These are phyloP conservation scores for Dimocarpus longan DNA, from an alignment of 345 rosid species.

Conservation along the genomic window DNA sequence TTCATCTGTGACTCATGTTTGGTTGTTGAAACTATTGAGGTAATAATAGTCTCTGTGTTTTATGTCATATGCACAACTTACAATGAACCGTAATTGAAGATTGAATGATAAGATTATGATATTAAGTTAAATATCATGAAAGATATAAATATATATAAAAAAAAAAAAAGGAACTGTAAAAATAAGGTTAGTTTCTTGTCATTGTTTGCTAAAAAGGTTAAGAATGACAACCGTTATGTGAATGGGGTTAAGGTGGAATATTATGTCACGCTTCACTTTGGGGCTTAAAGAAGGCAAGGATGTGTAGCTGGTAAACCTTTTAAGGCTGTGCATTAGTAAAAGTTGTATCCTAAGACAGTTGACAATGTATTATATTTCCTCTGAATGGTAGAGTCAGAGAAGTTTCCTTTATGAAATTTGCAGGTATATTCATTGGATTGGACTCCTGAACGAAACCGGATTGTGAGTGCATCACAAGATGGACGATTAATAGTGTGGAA, in stretches of 20 bases:
- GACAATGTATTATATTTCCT: background rate
- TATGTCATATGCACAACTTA: background rate
- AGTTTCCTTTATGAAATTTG: constrained; percentile 16
- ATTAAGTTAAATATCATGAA: background rate
- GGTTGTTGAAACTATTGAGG: background rate
- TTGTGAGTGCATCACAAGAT: constrained; percentile 97
- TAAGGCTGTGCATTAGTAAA: background rate
- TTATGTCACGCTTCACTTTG: background rate
- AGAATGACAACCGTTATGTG: background rate
- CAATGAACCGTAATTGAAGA: background rate
- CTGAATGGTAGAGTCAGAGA: background rate
- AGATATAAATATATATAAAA: too few species aligned
- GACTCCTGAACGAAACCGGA: constrained; percentile 82
- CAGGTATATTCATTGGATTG: constrained; percentile 94
- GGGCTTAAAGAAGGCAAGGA: background rate
- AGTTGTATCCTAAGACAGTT: background rate
- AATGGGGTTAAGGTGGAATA: background rate
- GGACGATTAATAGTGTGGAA: constrained; percentile 96
- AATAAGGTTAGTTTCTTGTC: background rate
- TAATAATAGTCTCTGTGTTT: background rate
- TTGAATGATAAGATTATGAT: background rate
- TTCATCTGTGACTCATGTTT: background rate
- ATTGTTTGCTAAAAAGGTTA: background rate
- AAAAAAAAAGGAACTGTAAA: background rate
- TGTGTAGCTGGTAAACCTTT: background rate